Evolutionary conservation across 2,329 filamentous ascomycete genomes (phyloP).

Genomic region (Aureobasidium mangrovei): DNA sequence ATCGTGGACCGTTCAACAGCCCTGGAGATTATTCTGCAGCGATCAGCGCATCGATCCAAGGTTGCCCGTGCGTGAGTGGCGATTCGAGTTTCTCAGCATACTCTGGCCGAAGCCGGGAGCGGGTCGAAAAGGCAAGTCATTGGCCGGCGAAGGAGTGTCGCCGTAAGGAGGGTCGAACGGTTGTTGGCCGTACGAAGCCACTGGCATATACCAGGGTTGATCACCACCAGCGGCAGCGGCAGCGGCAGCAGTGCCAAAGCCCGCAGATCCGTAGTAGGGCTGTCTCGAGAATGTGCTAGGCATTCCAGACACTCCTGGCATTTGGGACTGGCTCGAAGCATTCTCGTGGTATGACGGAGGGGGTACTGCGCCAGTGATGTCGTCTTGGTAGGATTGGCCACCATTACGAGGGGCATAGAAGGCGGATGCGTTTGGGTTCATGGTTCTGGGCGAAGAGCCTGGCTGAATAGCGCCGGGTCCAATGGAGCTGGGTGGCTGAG

Average conservation of each 20-base stretch:
- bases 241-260: neutral
- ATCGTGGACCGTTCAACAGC: neutral
- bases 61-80: neutral
- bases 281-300: neutral
- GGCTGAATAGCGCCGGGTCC: conserved; percentile 27
- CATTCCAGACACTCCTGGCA: neutral
- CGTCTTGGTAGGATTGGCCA: conserved; percentile 4
- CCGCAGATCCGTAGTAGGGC: neutral
- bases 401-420: neutral
- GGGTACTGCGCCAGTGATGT: neutral
- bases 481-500: conserved; percentile 29
- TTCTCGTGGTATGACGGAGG: neutral
- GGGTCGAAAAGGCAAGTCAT: neutral
- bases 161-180: neutral
- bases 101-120: neutral
- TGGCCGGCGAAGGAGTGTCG: neutral
- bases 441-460: conserved; percentile 26
- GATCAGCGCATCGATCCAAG: neutral
- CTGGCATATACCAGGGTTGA: conserved; percentile 7
- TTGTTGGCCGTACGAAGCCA: neutral
- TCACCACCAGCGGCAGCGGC: neutral
- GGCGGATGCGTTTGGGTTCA: conserved; percentile 16
- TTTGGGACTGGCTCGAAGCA: neutral
- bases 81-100: neutral
- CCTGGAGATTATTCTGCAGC: neutral